Base-by-base conservation (phyloP, 306 rosid genomes). In the Senna siamea region DNA sequence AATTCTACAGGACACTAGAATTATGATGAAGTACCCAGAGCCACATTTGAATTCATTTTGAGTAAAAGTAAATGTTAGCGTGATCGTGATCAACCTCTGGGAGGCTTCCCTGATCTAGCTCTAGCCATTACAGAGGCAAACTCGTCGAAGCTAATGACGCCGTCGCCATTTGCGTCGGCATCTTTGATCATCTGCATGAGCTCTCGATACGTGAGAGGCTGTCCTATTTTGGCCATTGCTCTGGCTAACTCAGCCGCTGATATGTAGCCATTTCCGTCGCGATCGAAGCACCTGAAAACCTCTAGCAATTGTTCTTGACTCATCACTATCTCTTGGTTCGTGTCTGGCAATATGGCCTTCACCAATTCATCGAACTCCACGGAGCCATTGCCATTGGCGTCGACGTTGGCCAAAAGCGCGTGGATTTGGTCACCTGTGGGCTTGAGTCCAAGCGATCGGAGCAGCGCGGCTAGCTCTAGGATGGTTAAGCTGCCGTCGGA, bases 151-250 rank as follows among this genome's bases (percentile, higher is more conserved):
- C 96, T 93, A 70, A 89, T 93, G 0, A 86, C 92, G 18, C 98
- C 97, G 62, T 93, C 97, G 8, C 97, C 98, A 50, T 93, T 85
- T 0, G 67, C 52, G 59, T 93, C 96, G 19, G 97, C 98, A 69
- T 90, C 96, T 73, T 69, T 82, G 73, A 93, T 93, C 92, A 87
- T 93, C 77, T 88, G 93, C 0, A 86, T 90, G n/a, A 93, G 86
- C 69, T 93, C 98, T 44, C 80, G 66, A 53, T 84, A 90, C 5
- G 96, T 87, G 23, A 90, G 57, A 0, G 97, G 93, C 44, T 90
- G 98, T 0, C 98, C 97, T 91, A 93, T 86, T 74, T 87, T 93
- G 32, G 97, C 93, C 98, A 90, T 89, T 4, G 96, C 87, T 4
- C 88, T 86, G 0, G 97, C 98, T 18, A 93, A 75, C 74, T 93